Evolutionary conservation across 148 eudicot species (phyloP).

Genomic region (Vaccinium darrowii): DNA sequence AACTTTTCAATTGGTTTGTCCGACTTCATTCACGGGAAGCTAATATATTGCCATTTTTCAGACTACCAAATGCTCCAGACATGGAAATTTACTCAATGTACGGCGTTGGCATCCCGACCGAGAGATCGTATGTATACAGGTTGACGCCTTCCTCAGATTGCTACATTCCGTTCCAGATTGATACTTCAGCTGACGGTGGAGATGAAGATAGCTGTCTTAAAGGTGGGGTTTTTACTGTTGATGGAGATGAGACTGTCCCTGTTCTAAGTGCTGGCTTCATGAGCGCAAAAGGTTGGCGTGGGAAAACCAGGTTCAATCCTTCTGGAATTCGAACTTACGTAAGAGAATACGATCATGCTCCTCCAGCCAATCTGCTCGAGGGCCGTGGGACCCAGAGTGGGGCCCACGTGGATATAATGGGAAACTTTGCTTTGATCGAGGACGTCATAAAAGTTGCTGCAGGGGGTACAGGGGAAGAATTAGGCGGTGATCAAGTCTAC

Average conservation of each 20-base stretch:
- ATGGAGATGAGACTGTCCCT: slow-evolving; percentile 96
- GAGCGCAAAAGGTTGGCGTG: slow-evolving; percentile 99
- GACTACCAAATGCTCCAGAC: slow-evolving; percentile 95
- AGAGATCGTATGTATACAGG: slow-evolving; percentile 80
- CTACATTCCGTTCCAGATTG: slow-evolving; percentile 80
- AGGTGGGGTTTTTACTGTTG: slow-evolving; percentile 67
- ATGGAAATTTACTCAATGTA: slow-evolving; percentile 87
- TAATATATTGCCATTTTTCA: slow-evolving; percentile 26
- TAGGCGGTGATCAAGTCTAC: slow-evolving; percentile 90
- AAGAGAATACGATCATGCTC: slow-evolving; percentile 87
- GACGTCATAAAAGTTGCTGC: slow-evolving; percentile 90
- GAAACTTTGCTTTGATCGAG: slow-evolving; percentile 89
- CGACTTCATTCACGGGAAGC: not conserved
- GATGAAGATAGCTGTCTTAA: slow-evolving; percentile 49
- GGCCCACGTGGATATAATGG: slow-evolving; percentile 93
- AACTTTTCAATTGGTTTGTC: not conserved
- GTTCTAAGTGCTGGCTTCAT: slow-evolving; percentile 85
- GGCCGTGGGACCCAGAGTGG: slow-evolving; percentile 99
- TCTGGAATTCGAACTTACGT: slow-evolving; percentile 64
- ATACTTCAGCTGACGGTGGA: slow-evolving; percentile 57
- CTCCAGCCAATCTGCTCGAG: slow-evolving; percentile 81
- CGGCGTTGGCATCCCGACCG: slow-evolving; percentile 91
- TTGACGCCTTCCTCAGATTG: slow-evolving; percentile 67
- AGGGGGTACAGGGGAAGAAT: slow-evolving; percentile 70
- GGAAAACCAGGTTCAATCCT: slow-evolving; percentile 84